Base-by-base conservation (phyloP, 495 filamentous ascomycete species). In the Evernia prunastri region DNA sequence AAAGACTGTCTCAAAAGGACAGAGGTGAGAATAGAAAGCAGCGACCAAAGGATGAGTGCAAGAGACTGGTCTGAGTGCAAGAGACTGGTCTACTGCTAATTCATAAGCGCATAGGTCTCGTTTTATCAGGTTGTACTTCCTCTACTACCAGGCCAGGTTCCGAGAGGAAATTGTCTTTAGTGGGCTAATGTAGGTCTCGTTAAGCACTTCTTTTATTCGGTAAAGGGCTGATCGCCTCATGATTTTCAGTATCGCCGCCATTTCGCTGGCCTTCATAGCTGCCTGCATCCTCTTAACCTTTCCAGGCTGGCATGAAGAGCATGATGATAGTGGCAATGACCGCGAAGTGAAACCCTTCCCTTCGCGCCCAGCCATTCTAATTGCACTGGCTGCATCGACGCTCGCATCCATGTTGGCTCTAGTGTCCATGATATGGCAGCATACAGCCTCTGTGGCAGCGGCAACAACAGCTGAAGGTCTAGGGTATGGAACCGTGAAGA, bases 91-190 rank as follows among this genome's bases (percentile, higher is more conserved):
- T 10, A 11, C 15, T n/a, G 35, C 10, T 1, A 6, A 15, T 35
- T 39, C 5, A 58, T 29, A 9, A 49, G 2, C 11, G 17, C 20
- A 25, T 18, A 58, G 56, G 35, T n/a, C 6, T 58, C 0, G 56
- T 58, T 9, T 12, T 58, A 27, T 36, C 56, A 0, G 56, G 8
- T 4, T 58, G 56, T n/a, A 58, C 56, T 7, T 58, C 56, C 18
- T 58, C 56, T 23, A 89, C 87, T 33, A 86, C 88, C 87, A 87
- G 4, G 81, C 81, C 65, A 88, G 88, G 66, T 92, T 91, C 77
- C 89, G 89, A 72, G 87, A 90, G 75, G 86, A 84, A 77, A 87
- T 91, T 70, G 87, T 92, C 20, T 92, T 91, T 70, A 87, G 88
- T 31, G 91, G 91, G 70, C 74, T 92, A 6, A 79, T 92, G 83